Percentiles rank a stretch among this genome's conserved stretches.
Conservation (phyloP, 495 filamentous ascomycete genomes). For the Hypoxylon rickii region DNA sequence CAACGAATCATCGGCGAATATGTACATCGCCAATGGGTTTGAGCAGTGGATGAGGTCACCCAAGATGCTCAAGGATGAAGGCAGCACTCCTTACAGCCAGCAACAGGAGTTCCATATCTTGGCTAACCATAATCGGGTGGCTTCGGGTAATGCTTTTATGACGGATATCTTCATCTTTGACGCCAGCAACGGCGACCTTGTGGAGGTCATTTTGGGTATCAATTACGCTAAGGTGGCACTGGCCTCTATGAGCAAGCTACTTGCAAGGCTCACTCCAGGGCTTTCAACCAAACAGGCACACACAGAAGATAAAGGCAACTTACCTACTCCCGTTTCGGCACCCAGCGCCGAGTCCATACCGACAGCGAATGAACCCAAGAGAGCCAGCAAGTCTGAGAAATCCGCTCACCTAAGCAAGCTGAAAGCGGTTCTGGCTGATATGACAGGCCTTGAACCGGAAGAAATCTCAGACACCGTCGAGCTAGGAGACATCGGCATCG, state of each 20-base stretch:
- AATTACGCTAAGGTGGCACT: conserved; percentile 43
- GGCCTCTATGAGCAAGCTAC: conserved; percentile 41
- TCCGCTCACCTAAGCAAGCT: conserved; percentile 6
- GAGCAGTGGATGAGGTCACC: conserved; percentile 53
- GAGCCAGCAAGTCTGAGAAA: background rate
- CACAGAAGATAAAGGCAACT: background rate
- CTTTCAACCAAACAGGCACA: background rate
- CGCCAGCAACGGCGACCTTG: conserved; percentile 38
- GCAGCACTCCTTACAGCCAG: conserved; percentile 15
- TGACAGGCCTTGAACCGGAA: conserved; percentile 50
- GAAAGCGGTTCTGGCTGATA: conserved; percentile 32
- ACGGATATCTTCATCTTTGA: conserved; percentile 58
- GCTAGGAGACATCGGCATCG: conserved; percentile 57
- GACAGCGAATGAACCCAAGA: background rate
- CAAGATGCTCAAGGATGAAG: conserved; percentile 10
- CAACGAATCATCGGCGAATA: conserved; percentile 39
- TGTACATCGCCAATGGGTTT: conserved; percentile 53
- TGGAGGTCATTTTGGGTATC: conserved; percentile 53
- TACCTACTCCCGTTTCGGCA: too few relatives aligned
- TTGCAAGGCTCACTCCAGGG: conserved; percentile 9
- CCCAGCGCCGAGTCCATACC: too few relatives aligned
- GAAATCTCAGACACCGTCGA: conserved; percentile 47
- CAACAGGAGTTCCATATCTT: conserved; percentile 22
- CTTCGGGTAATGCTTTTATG: conserved; percentile 38
- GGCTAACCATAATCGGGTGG: background rate